Evolutionary conservation across 306 rosid species (phyloP).

Genomic region (Dalbergia oliveri): DNA sequence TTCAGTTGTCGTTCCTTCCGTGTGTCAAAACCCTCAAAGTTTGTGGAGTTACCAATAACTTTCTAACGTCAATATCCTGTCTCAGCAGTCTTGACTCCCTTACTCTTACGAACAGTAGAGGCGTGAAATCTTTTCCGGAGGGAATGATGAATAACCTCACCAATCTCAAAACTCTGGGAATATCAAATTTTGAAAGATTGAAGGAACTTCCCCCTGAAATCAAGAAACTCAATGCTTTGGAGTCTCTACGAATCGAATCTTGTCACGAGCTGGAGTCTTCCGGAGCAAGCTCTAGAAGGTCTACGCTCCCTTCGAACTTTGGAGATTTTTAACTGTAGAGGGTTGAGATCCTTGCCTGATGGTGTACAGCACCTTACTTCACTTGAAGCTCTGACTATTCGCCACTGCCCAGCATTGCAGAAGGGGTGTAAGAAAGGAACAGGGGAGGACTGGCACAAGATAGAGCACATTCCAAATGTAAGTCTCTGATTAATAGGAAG

Average conservation of each 20-base stretch:
- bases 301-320: background rate
- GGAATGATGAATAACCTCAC: constrained; percentile 17
- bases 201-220: constrained; percentile 16
- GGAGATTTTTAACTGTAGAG: background rate
- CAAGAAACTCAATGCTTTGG: background rate
- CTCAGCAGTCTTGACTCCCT: background rate
- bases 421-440: background rate
- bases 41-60: too few relatives aligned
- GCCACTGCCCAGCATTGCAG: background rate
- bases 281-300: background rate
- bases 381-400: background rate
- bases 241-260: accelerated
- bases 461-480: background rate
- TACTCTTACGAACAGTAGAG: background rate
- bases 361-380: background rate
- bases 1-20: background rate
- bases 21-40: background rate
- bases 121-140: background rate
- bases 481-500: too few relatives aligned
- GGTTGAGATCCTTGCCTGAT: background rate
- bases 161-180: background rate
- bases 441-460: constrained; percentile 33
- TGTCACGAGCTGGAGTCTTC: background rate
- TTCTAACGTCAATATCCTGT: background rate
- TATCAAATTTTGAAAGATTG: background rate